These are phyloP conservation scores for Aspergillus eucalypticola DNA, from an alignment of 2,329 filamentous ascomycete species.

Conservation along the genomic window DNA sequence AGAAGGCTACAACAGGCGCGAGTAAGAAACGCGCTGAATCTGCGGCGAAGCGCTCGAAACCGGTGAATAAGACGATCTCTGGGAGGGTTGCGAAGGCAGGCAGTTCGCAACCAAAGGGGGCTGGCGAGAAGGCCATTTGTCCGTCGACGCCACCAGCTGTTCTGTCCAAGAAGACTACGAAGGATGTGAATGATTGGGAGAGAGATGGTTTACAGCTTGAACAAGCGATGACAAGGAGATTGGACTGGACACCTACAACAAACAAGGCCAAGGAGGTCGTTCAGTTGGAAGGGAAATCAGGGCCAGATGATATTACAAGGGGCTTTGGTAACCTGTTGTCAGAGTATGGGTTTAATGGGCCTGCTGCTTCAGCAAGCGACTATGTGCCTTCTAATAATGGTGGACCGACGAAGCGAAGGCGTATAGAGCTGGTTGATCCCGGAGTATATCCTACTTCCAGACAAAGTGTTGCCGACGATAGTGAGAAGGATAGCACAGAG, in stretches of 20 bases:
- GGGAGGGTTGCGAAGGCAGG: conserved; percentile 40
- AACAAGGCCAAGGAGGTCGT: conserved; percentile 35
- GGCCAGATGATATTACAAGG: not conserved
- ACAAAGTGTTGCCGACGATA: conserved; percentile 7
- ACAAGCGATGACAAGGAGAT: conserved; percentile 56
- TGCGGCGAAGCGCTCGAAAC: conserved; percentile 24
- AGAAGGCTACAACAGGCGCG: conserved; percentile 23
- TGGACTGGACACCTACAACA: conserved; percentile 69
- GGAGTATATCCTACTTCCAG: conserved; percentile 17
- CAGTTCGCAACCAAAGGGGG: conserved; percentile 15
- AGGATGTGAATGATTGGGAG: conserved; percentile 21
- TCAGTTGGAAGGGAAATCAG: conserved; percentile 17
- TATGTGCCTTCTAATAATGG: conserved; percentile 17
- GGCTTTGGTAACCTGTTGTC: conserved; percentile 41
- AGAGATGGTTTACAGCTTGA: conserved; percentile 34
- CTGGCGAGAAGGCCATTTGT: conserved; percentile 14
- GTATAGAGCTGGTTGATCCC: conserved; percentile 38
- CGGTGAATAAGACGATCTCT: conserved; percentile 36
- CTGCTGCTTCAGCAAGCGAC: conserved; percentile 16
- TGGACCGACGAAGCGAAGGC: conserved; percentile 39
- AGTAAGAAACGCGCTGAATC: not conserved
- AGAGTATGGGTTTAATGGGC: conserved; percentile 42
- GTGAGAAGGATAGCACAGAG: conserved; percentile 17
- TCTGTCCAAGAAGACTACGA: not conserved
- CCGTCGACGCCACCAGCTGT: conserved; percentile 1